Conservation (phyloP, 345 rosid genomes). For the Eucalyptus lansdowneana region DNA sequence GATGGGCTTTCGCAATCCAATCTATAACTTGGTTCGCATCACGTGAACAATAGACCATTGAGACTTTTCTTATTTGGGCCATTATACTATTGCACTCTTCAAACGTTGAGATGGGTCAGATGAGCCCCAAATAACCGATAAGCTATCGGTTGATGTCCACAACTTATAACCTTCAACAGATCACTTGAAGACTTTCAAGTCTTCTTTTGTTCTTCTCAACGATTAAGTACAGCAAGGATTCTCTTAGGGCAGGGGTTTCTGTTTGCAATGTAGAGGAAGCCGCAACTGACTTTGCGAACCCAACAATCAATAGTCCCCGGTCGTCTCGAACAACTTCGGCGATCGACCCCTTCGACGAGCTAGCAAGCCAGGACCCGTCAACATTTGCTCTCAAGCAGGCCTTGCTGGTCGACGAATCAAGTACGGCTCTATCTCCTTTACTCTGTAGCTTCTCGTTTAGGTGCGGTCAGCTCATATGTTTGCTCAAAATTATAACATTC, state of each 20-base stretch:
- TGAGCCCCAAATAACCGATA: not conserved
- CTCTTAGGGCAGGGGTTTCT: not conserved
- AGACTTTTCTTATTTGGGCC: not conserved
- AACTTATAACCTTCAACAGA: not conserved
- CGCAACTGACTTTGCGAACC: not conserved
- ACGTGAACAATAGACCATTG: rapidly evolving
- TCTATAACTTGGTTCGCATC: rapidly evolving
- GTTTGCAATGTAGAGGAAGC: not conserved
- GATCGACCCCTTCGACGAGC: too few relatives aligned
- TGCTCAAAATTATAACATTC: not conserved
- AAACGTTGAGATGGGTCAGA: not conserved
- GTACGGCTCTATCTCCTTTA: too few relatives aligned
- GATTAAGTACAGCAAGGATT: not conserved
- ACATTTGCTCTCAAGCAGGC: not conserved
- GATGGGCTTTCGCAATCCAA: too few relatives aligned
- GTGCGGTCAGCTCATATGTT: not conserved
- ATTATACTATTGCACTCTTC: not conserved
- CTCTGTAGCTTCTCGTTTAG: too few relatives aligned
- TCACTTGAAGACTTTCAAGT: not conserved
- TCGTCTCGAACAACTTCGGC: too few relatives aligned
- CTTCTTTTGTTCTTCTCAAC: not conserved
- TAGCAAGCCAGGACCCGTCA: not conserved
- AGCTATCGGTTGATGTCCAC: not conserved
- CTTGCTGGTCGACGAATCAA: not conserved
- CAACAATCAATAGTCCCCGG: not conserved